Conservation (phyloP, 306 rosid species). For the Trichosanthes cucumerina region DNA sequence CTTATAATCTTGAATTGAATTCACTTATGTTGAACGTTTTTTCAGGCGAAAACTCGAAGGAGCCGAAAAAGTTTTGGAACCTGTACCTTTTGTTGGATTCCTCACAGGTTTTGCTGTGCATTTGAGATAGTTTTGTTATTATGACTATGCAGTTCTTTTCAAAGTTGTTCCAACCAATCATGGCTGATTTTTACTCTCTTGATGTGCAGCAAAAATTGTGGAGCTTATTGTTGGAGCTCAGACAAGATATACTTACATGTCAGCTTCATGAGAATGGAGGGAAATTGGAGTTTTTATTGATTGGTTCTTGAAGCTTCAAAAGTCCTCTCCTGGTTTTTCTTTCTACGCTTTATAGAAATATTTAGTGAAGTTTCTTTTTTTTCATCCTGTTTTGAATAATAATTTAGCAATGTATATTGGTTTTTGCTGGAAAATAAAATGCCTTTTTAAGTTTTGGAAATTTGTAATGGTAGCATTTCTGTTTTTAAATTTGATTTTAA, state of each 20-base stretch:
- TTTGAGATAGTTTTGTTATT: slow-evolving; percentile 4
- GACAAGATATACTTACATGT: slow-evolving; percentile 79
- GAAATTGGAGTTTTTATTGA: not conserved
- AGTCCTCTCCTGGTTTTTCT: not conserved
- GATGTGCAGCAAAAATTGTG: slow-evolving; percentile 62
- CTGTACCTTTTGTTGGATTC: slow-evolving; percentile 67
- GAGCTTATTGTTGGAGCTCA: slow-evolving; percentile 85
- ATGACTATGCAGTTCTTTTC: not conserved
- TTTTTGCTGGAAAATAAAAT: not conserved
- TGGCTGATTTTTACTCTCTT: not conserved
- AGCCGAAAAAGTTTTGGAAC: slow-evolving; percentile 55
- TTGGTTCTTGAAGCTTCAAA: not conserved
- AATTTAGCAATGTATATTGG: not conserved
- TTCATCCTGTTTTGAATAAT: not conserved
- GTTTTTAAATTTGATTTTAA: too few relatives aligned
- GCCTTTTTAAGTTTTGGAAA: not conserved
- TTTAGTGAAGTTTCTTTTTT: not conserved
- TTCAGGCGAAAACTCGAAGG: slow-evolving; percentile 65
- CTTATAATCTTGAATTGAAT: not conserved
- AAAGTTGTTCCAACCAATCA: not conserved
- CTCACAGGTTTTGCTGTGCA: slow-evolving; percentile 44
- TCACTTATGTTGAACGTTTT: not conserved
- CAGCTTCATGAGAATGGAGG: slow-evolving; percentile 49
- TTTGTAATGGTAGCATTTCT: not conserved
- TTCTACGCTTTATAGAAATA: not conserved